Base-by-base conservation (phyloP, 2,329 filamentous ascomycete genomes). In the Botryotinia convoluta region DNA sequence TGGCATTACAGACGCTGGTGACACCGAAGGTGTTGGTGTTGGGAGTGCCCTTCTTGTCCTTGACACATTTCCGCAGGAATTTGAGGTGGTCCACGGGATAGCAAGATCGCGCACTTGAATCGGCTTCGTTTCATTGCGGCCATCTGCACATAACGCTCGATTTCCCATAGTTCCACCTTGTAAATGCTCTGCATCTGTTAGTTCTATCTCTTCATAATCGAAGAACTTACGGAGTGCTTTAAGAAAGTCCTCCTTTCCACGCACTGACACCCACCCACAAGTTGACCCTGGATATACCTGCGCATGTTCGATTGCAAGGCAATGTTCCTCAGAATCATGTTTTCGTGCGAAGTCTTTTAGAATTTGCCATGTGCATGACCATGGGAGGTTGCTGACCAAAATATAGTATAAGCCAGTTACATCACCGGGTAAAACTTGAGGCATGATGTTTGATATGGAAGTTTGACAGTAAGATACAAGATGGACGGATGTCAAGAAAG, bases 281-380 rank as follows among this genome's bases (percentile, higher is more conserved):
- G 75, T 76, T 2, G 74, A 70, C 26, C 72, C 61, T 10, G 73
- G 72, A 63, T 76, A 78, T 12, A 80, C 74, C 63, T 75, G 44
- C 0, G 75, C 78, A 73, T 79, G 76, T 51, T 79, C 76, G 9
- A 80, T 72, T n/a, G 76, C 72, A 59, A 78, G 70, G 22, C 54
- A 72, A 8, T 72, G 71, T 6, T 75, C 76, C 72, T 76, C 69
- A 39, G 54, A 29, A 26, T 76, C 70, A 57, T 61, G 64, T 63
- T 77, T 75, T 45, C 77, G 67, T 16, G 77, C 71, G 62, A 78
- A 77, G 60, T 79, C 78, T 51, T 80, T 79, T 22, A 80, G 35
- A 9, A 64, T 75, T 64, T 79, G 78, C 78, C 78, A 79, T 37
- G 77, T 74, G 29, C 64, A 69, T 22, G 75, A 72, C 76, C 77